These are phyloP conservation scores for Dioszegia aurantiaca DNA, from an alignment of 768 basidiomycete genomes.

Conservation along the genomic window DNA sequence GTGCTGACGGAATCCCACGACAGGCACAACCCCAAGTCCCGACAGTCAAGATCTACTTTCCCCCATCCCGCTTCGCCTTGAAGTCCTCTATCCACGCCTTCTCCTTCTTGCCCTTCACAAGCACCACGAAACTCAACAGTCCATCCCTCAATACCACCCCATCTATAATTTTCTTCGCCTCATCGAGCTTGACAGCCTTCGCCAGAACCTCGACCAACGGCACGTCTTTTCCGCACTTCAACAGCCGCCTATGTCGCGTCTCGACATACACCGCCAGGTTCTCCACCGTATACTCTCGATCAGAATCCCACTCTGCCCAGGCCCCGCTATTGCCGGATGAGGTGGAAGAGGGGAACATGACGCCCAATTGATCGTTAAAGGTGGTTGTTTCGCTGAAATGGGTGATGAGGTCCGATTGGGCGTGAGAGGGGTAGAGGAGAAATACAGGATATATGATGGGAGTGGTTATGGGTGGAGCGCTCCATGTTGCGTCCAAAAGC, in stretches of 20 bases:
- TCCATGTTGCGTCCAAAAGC: constrained; percentile 54
- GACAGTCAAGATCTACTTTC: too few species aligned
- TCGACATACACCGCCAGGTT: constrained; percentile 78
- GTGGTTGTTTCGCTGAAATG: constrained; percentile 80
- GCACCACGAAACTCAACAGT: constrained; percentile 51
- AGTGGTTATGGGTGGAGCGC: constrained; percentile 56
- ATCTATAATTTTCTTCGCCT: constrained; percentile 55
- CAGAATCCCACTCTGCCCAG: constrained; percentile 72
- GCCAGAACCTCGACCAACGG: constrained; percentile 72
- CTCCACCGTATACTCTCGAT: constrained; percentile 63
- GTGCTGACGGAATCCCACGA: too few species aligned
- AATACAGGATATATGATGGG: constrained; percentile 78
- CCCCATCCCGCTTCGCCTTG: constrained; percentile 57
- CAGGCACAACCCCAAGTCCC: too few species aligned
- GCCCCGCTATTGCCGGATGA: background rate
- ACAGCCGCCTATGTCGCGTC: constrained; percentile 68
- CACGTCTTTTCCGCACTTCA: constrained; percentile 91
- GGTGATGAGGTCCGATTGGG: constrained; percentile 82
- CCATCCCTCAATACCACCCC: constrained; percentile 69
- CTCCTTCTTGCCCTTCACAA: constrained; percentile 55
- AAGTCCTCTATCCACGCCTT: constrained; percentile 82
- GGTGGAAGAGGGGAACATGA: constrained; percentile 67
- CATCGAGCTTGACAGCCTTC: constrained; percentile 57
- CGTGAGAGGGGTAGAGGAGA: constrained; percentile 87
- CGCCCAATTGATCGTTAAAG: constrained; percentile 66